phyloP scores from a whole-genome alignment of 352 stramenopile genomes.

The Phytopythium helicoides region DNA sequence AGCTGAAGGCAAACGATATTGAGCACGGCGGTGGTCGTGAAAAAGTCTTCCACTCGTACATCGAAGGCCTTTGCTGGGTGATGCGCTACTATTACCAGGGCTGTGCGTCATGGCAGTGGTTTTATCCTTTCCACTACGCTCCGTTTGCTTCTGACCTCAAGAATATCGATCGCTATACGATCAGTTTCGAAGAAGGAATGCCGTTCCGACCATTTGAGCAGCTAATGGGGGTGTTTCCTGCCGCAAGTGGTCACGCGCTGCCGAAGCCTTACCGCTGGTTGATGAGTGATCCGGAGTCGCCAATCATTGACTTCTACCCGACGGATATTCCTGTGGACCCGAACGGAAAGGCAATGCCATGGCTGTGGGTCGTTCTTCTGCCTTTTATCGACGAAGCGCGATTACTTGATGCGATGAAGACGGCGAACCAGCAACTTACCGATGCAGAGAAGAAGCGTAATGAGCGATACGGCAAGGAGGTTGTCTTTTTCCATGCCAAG shows the following conservation, averaged over 20 bases:
- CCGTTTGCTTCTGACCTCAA: constrained; percentile 92
- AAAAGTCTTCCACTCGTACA: constrained; percentile 93
- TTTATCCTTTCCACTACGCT: constrained; percentile 99
- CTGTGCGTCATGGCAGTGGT: constrained; percentile 99
- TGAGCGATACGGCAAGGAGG: constrained; percentile 73
- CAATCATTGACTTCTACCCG: constrained; percentile 97
- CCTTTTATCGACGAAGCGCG: constrained; percentile 98
- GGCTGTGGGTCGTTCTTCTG: constrained; percentile 98
- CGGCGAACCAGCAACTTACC: constrained; percentile 61
- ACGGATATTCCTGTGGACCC: constrained; percentile 96
- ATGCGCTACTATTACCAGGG: constrained; percentile 99
- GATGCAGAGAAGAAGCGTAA: constrained; percentile 84
- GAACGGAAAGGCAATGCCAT: constrained; percentile 99
- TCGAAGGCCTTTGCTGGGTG: constrained; percentile 99
- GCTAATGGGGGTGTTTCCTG: constrained; percentile 98
- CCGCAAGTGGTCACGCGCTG: constrained; percentile 92
- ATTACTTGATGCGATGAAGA: constrained; percentile 88
- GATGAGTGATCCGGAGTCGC: constrained; percentile 94
- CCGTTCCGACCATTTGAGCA: constrained; percentile 98
- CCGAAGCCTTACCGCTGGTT: constrained; percentile 93
- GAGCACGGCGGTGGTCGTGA: constrained; percentile 83
- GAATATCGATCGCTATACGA: constrained; percentile 86
- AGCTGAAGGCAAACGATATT: constrained; percentile 86
- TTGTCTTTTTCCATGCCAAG: constrained; percentile 83
- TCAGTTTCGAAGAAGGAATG: constrained; percentile 93